Conservation (phyloP, 495 filamentous ascomycete species). For the Emericellopsis terricola region DNA sequence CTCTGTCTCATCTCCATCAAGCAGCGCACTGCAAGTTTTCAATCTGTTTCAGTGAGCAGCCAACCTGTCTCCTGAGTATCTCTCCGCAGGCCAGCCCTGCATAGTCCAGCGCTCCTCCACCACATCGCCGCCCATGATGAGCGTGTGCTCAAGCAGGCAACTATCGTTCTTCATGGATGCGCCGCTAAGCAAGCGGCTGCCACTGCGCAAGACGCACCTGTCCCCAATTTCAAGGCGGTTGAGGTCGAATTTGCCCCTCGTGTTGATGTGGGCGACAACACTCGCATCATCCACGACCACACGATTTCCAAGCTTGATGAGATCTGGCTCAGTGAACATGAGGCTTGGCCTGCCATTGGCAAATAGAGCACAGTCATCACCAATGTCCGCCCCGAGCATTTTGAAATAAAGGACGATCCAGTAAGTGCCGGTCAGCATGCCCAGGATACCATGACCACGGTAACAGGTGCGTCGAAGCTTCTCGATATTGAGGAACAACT, state of each 20-base stretch:
- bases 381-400: constrained; percentile 22
- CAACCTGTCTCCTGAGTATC: background rate
- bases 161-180: constrained; percentile 24
- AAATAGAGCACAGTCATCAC: constrained; percentile 26
- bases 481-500: constrained; percentile 24
- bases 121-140: constrained; percentile 26
- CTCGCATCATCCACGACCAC: constrained; percentile 29
- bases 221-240: constrained; percentile 22
- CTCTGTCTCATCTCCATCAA: no score
- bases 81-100: constrained; percentile 31
- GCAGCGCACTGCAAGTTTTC: no score
- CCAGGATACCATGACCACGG: constrained; percentile 20
- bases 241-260: constrained; percentile 24
- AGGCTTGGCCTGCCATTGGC: constrained; percentile 23
- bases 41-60: background rate
- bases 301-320: constrained; percentile 23
- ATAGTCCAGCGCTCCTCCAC: constrained; percentile 20
- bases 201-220: constrained; percentile 22
- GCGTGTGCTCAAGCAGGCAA: constrained; percentile 27
- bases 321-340: constrained; percentile 30
- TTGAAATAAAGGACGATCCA: constrained; percentile 24
- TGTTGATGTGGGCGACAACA: constrained; percentile 19
- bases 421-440: constrained; percentile 22
- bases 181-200: constrained; percentile 21
- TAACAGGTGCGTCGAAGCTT: constrained; percentile 22